phyloP scores from a whole-genome alignment of 306 rosid species.

The Quillaja saponaria region DNA sequence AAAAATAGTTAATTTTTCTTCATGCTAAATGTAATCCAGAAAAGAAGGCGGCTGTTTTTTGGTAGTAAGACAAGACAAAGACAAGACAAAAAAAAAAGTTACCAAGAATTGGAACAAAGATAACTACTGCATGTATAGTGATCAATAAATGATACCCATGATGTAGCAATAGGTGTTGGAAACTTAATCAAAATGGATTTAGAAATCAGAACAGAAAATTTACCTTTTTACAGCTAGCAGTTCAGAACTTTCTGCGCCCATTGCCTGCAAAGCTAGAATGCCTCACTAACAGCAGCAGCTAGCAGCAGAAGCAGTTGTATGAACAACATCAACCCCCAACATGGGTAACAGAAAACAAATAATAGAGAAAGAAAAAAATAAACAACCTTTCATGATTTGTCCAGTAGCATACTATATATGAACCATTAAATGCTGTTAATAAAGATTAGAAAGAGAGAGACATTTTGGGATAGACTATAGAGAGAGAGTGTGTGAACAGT shows the following conservation, averaged over 20 bases:
- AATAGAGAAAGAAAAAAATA: slow-evolving; percentile 35
- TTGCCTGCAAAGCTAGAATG: slow-evolving; percentile 69
- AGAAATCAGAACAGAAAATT: slow-evolving; percentile 23
- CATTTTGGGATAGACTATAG: slow-evolving; percentile 3
- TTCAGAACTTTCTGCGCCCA: slow-evolving; percentile 51
- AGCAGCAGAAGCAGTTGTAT: slow-evolving; percentile 35
- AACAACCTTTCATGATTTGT: slow-evolving; percentile 32
- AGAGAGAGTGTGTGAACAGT: slow-evolving; percentile 15
- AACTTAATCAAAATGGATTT: slow-evolving; percentile 17
- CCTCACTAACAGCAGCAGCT: slow-evolving; percentile 45
- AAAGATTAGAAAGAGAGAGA: not conserved
- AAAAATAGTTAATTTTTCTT: too few species aligned
- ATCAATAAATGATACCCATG: slow-evolving; percentile 21
- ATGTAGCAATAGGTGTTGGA: slow-evolving; percentile 13
- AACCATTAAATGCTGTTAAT: slow-evolving; percentile 38
- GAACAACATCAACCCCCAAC: slow-evolving; percentile 46
- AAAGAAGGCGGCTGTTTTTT: slow-evolving; percentile 48
- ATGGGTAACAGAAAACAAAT: slow-evolving; percentile 39
- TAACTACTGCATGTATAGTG: too few species aligned
- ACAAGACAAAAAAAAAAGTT: too few species aligned
- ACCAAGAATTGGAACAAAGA: too few species aligned
- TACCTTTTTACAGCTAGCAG: slow-evolving; percentile 46
- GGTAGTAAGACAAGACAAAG: slow-evolving; percentile 29
- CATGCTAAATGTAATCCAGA: slow-evolving; percentile 43
- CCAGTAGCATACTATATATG: slow-evolving; percentile 15